Evolutionary conservation across 208 protist genomes (phyloP).

Genomic region (Leishmania martiniquensis): DNA sequence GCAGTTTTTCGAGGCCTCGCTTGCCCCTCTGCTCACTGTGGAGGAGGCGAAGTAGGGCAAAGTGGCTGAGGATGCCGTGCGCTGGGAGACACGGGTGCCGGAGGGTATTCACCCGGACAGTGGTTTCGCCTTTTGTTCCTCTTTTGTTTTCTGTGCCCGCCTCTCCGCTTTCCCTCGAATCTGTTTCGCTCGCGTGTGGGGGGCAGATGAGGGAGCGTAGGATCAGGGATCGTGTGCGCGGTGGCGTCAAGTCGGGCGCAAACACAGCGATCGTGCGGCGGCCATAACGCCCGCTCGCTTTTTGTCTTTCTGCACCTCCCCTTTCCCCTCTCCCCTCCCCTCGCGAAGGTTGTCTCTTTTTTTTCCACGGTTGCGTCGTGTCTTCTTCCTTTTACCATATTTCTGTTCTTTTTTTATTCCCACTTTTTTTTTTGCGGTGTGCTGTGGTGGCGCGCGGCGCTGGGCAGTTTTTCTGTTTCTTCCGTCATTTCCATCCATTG

Average conservation of each 20-base stretch:
- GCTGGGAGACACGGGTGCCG: background rate
- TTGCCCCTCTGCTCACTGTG: slow-evolving; percentile 46
- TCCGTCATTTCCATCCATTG: no score
- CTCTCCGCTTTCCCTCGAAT: background rate
- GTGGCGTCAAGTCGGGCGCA: background rate
- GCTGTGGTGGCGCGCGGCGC: no score
- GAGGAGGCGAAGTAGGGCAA: background rate
- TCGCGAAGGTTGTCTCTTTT: background rate
- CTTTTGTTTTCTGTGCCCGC: background rate
- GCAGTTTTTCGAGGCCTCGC: slow-evolving; percentile 38
- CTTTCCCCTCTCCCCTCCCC: background rate
- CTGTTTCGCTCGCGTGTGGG: background rate
- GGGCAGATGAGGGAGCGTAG: background rate
- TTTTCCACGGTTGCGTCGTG: background rate
- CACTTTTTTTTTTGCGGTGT: background rate
- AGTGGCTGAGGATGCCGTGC: background rate
- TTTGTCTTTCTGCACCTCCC: background rate
- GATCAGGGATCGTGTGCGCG: background rate
- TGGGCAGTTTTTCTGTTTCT: no score
- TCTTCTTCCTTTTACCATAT: background rate
- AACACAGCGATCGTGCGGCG: background rate
- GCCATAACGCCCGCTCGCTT: background rate
- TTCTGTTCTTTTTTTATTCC: background rate
- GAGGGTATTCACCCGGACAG: background rate
- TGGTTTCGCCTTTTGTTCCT: background rate